phyloP scores from a whole-genome alignment of 306 rosid genomes.

The Glycine soja region DNA sequence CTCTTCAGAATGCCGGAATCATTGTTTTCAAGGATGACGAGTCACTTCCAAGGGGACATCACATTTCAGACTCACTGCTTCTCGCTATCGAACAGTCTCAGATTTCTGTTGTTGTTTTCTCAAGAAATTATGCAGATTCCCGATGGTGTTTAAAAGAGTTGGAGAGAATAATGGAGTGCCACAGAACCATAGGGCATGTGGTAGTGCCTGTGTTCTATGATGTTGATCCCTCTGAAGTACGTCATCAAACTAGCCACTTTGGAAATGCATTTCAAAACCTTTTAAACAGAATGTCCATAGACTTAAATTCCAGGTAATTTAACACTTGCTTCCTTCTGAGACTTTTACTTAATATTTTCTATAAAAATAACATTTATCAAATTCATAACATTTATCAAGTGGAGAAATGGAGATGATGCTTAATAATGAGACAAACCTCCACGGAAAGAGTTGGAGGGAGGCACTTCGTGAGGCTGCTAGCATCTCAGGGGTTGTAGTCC shows the following conservation, averaged over 20 bases:
- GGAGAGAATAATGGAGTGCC: background rate
- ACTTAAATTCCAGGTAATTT: too few relatives aligned
- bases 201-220: background rate
- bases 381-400: background rate
- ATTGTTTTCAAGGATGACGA: background rate
- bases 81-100: background rate
- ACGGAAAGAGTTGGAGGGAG: background rate
- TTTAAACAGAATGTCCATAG: background rate
- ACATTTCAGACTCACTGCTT: background rate
- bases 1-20: background rate
- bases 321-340: too few relatives aligned
- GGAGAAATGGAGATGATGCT: too few relatives aligned
- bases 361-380: background rate
- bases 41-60: background rate
- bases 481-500: background rate
- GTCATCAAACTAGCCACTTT: background rate
- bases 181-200: background rate
- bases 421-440: background rate
- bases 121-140: background rate
- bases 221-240: slow-evolving; percentile 7
- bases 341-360: background rate
- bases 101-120: background rate
- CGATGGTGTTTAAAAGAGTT: background rate
- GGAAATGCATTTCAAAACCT: background rate
- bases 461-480: background rate